Base-by-base conservation (phyloP, 1,284 basidiomycete genomes). In the Phenoliferia sp. region DNA sequence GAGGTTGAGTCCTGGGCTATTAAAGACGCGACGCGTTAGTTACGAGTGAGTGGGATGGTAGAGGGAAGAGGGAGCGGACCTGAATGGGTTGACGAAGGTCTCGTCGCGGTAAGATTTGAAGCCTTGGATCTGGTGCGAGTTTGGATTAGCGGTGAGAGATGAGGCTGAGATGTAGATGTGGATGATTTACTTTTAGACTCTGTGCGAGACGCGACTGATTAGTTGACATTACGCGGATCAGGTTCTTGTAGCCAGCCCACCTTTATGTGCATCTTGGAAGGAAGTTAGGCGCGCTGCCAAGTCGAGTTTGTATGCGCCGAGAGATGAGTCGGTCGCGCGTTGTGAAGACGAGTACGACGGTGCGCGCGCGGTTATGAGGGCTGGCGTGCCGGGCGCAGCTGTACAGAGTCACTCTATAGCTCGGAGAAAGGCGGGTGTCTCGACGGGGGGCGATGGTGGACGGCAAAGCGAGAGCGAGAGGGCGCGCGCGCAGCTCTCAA, bases 91-190 rank as follows among this genome's bases (percentile, higher is more conserved):
- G n/a, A 85, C 81, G 35, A 81, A 79, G 22, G 82, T 82, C 75
- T 84, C 82, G 73, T 85, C 84, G 66, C 83, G 77, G 87, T 94
- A 98, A 35, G 92, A 95, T 81, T 97, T 98, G 86, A 98, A 98
- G 71, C 95, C 94, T 77, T 94, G 91, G 69, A 97, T 94, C 80
- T 72, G 66, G 12, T 22, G 61, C 17, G 3, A 15, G 15, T 4
- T 2, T 29, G 50, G n/a, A n/a, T 5, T 52, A 50, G 29, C 44
- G 36, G 26, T 19, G 19, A 26, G 17, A 26, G 59, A 35, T 15
- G 28, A 12, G 16, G 6, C 9, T 36, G 36, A 32, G 26, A 32
- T n/a, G 16, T 17, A 32, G 55, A 6, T 19, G 29, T 3, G 29
- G 39, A 48, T 15, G 15, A 48, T 9, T 10, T 54, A 15, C 52